Percentiles rank a stretch among this genome's conserved stretches.
phyloP scores from a whole-genome alignment of 2,329 filamentous ascomycete genomes.

The Trichoderma polysporum region DNA sequence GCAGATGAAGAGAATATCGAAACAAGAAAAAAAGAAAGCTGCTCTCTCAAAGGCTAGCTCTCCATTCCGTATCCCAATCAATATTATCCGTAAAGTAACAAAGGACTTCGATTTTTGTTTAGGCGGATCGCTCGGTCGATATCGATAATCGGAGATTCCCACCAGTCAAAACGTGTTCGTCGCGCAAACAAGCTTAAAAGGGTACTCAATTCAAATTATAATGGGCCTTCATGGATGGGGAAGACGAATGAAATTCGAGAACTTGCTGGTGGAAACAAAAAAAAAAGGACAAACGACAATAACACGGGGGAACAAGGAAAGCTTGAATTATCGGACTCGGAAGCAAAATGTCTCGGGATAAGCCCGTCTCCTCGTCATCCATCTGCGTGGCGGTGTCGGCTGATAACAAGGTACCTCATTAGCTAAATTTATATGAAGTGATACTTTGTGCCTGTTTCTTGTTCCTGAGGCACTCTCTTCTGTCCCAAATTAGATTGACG shows the following conservation, averaged over 20 bases:
- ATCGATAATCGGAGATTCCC: background rate
- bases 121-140: conserved; percentile 18
- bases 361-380: conserved; percentile 2
- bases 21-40: background rate
- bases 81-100: background rate
- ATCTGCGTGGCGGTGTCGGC: conserved; percentile 6
- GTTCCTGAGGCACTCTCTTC: background rate
- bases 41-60: conserved; percentile 2
- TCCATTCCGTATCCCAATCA: conserved; percentile 10
- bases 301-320: background rate
- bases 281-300: background rate
- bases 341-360: background rate
- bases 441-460: background rate
- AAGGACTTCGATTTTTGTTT: background rate
- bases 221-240: background rate
- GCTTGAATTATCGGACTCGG: background rate
- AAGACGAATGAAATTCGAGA: background rate
- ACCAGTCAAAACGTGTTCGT: background rate
- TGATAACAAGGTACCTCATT: background rate
- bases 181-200: background rate
- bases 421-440: background rate
- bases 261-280: background rate
- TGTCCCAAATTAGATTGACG: background rate
- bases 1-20: background rate
- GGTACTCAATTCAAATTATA: background rate